Percentiles rank a stretch among this genome's conserved stretches.
These are phyloP conservation scores for Cordyceps farinosa DNA, from an alignment of 2,329 filamentous ascomycete genomes.

Conservation along the genomic window DNA sequence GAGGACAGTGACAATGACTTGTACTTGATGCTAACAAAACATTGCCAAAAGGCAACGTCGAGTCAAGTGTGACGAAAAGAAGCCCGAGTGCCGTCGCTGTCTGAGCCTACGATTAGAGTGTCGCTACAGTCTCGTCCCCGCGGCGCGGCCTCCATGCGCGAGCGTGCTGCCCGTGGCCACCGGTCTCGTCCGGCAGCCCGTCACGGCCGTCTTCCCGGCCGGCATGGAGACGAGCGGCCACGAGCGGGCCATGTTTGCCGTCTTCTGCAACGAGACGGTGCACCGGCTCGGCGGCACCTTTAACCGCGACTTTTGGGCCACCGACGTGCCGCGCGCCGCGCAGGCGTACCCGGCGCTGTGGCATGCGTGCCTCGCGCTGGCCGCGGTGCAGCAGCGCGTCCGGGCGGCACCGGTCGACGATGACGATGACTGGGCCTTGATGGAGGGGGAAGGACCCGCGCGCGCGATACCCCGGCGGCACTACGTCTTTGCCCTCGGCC, in stretches of 20 bases:
- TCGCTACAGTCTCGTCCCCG: background rate
- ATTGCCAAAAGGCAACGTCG: constrained; percentile 21
- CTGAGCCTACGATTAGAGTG: constrained; percentile 11
- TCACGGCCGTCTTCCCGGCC: background rate
- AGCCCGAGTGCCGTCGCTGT: constrained; percentile 26
- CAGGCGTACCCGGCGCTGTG: no score
- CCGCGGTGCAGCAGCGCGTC: no score
- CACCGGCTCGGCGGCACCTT: background rate
- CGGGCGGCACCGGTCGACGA: no score
- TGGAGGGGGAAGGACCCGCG: no score
- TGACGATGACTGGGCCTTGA: no score
- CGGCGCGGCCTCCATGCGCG: background rate
- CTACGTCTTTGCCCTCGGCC: no score
- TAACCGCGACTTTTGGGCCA: background rate
- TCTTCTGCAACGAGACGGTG: constrained; percentile 17
- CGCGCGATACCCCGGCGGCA: no score
- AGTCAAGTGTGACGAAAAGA: constrained; percentile 29
- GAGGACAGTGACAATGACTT: no score
- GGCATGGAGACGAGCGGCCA: constrained; percentile 12
- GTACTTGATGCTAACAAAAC: background rate
- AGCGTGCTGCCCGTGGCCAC: constrained; percentile 20
- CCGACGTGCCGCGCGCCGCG: background rate
- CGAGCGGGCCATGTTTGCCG: constrained; percentile 19
- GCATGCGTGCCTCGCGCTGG: no score
- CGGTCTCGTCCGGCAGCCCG: background rate